Evolutionary conservation across 2,329 filamentous ascomycete species (phyloP).

Genomic region (Clonostachys sp.): DNA sequence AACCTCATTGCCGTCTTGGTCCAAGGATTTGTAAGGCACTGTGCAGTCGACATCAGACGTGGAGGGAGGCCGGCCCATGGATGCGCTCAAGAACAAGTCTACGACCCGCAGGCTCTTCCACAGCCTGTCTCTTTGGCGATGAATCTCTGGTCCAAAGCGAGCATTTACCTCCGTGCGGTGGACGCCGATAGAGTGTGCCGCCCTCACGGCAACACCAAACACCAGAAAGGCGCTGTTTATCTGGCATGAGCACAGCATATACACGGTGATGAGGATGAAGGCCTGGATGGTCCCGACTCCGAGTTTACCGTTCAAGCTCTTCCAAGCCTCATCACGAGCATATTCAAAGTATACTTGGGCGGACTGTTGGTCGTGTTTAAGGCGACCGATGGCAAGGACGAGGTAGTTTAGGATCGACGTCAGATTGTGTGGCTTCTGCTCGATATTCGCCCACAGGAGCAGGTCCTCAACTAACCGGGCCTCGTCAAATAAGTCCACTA

Average conservation of each 20-base stretch:
- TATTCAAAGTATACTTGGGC: slow-evolving; percentile 44
- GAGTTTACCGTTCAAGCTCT: slow-evolving; percentile 37
- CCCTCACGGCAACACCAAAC: slow-evolving; percentile 47
- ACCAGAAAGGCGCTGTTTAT: slow-evolving; percentile 51
- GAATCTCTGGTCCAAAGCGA: slow-evolving; percentile 38
- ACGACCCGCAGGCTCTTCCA: slow-evolving; percentile 50
- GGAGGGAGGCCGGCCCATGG: slow-evolving; percentile 49
- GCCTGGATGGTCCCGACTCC: slow-evolving; percentile 44
- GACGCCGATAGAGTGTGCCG: slow-evolving; percentile 47
- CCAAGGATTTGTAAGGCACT: slow-evolving; percentile 34
- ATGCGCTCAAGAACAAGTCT: slow-evolving; percentile 47
- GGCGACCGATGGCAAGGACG: slow-evolving; percentile 43
- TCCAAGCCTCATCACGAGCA: slow-evolving; percentile 38
- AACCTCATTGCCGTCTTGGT: slow-evolving; percentile 23
- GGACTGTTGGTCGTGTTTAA: slow-evolving; percentile 30
- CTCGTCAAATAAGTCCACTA: slow-evolving; percentile 44
- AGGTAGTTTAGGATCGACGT: slow-evolving; percentile 40
- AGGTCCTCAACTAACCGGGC: slow-evolving; percentile 31
- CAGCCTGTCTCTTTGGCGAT: slow-evolving; percentile 39
- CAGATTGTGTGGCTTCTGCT: slow-evolving; percentile 24
- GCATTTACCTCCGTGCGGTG: slow-evolving; percentile 50
- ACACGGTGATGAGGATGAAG: slow-evolving; percentile 44
- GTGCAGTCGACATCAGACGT: slow-evolving; percentile 51
- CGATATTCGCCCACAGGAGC: slow-evolving; percentile 31
- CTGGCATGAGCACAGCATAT: slow-evolving; percentile 50